Evolutionary conservation across 768 basidiomycete genomes (phyloP), one percentile per base, ranked within the genome.

Genomic region (Pleurotus djamor): DNA sequence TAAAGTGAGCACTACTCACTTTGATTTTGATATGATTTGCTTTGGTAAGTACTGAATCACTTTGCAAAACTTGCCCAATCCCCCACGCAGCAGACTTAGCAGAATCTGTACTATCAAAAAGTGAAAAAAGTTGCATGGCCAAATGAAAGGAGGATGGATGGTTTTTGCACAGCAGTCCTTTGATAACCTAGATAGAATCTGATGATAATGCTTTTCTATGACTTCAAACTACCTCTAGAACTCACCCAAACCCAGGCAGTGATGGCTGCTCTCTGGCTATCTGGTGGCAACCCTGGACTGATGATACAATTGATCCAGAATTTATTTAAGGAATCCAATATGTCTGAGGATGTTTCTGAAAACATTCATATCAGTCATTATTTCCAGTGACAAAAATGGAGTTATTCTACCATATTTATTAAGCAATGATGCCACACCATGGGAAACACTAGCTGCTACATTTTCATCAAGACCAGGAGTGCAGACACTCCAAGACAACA

Each of bases 121-220:
- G 76, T 10, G 80, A 79, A 61, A 97, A 85, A 21, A 98, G 71
- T 3, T 80, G 73, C 35, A 89, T 82, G 9, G 88, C 74, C 61
- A 89, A 86, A 1, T 69, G 62, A 59, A 79, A 72, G 0, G 87
- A 84, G 3, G 75, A 69, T 0, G 83, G 71, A 66, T 96, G 87
- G 32, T 86, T 87, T 10, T 88, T 84, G 1, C 95, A 83, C 1
- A 95, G 75, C 28, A 99, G 77, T 0, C 85, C 93, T 71, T 92
- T 92, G 16, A 85, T 80, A 12, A 92, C 79, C 96, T 97, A 63
- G 4, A 34, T 33, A 7, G 28, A 10, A 54, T 2, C 50, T 41
- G 33, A 60, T 61, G 55, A 16, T 9, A 41, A 35, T 21, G 16
- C 21, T 28, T 28, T 28, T 28, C 21, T 38, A 36, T 57, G 33